These are phyloP conservation scores for Trypanosoma vivax DNA, from an alignment of 208 protist species.

Conservation along the genomic window DNA sequence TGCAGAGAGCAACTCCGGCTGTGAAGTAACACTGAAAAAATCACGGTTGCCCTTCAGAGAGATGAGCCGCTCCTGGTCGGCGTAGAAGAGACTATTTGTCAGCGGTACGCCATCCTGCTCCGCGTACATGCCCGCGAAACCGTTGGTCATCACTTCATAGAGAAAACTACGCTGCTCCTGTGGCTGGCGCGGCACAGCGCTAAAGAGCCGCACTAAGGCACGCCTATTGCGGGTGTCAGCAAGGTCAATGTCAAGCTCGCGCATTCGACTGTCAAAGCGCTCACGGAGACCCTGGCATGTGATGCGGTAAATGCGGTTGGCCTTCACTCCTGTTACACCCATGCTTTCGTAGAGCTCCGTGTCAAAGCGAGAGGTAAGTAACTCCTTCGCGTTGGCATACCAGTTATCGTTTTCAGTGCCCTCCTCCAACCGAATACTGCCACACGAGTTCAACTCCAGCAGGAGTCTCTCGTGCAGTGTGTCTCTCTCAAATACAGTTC, in stretches of 20 bases:
- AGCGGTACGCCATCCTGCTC: constrained; percentile 70
- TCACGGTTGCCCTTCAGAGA: constrained; percentile 15
- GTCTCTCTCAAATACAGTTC: constrained; percentile 28
- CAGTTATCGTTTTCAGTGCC: constrained; percentile 47
- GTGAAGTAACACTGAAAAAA: constrained; percentile 20
- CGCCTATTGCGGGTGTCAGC: constrained; percentile 51
- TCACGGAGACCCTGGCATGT: constrained; percentile 71
- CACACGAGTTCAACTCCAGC: constrained; percentile 84
- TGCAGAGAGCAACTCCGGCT: constrained; percentile 23
- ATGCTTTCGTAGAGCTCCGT: constrained; percentile 35
- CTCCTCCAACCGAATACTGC: constrained; percentile 87
- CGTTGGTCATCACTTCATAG: constrained; percentile 40
- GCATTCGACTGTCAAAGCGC: constrained; percentile 77
- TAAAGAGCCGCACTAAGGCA: constrained; percentile 82
- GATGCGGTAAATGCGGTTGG: constrained; percentile 70
- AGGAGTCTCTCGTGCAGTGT: constrained; percentile 48
- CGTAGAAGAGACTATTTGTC: constrained; percentile 83
- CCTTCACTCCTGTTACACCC: constrained; percentile 53
- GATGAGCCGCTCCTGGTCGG: constrained; percentile 67
- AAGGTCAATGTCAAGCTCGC: constrained; percentile 67
- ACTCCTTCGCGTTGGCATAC: constrained; percentile 54
- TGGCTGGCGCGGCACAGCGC: constrained; percentile 23
- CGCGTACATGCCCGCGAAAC: constrained; percentile 14
- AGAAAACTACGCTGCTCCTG: constrained; percentile 37
- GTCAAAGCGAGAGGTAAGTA: constrained; percentile 68